These are phyloP conservation scores for Metschnikowia bowlesiae DNA, from an alignment of 805 yeast genomes.

Conservation along the genomic window DNA sequence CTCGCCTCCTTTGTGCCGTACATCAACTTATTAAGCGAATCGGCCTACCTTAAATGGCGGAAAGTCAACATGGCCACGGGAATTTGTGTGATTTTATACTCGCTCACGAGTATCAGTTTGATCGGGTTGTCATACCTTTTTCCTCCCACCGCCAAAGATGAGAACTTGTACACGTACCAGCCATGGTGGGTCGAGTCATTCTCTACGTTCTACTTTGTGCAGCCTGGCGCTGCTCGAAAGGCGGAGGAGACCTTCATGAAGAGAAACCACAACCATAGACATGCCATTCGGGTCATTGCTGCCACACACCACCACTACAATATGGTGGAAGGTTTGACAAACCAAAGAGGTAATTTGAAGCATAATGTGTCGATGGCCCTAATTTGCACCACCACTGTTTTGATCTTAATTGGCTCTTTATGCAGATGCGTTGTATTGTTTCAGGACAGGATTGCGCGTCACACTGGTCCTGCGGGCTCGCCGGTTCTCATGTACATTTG, in stretches of 20 bases:
- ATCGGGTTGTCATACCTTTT: slow-evolving; percentile 49
- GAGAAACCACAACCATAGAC: slow-evolving; percentile 44
- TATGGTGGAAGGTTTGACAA: slow-evolving; percentile 36
- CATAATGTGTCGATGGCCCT: slow-evolving; percentile 51
- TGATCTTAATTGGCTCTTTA: slow-evolving; percentile 48
- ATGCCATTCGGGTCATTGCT: slow-evolving; percentile 57
- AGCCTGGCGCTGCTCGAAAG: slow-evolving; percentile 45
- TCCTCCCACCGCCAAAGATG: slow-evolving; percentile 50
- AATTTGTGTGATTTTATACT: slow-evolving; percentile 39
- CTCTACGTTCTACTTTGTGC: slow-evolving; percentile 53
- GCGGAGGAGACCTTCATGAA: slow-evolving; percentile 46
- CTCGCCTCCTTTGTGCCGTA: slow-evolving; percentile 18
- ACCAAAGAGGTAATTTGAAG: slow-evolving; percentile 37
- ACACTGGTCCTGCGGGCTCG: slow-evolving; percentile 19
- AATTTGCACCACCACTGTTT: slow-evolving; percentile 42
- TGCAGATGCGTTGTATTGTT: slow-evolving; percentile 49
- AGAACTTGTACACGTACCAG: slow-evolving; percentile 54
- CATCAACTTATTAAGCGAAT: slow-evolving; percentile 11
- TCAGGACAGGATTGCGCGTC: slow-evolving; percentile 22
- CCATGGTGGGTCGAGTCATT: slow-evolving; percentile 79
- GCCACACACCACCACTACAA: slow-evolving; percentile 45
- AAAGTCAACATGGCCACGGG: slow-evolving; percentile 28
- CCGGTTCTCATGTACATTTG: slow-evolving; percentile 61
- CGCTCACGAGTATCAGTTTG: slow-evolving; percentile 48
- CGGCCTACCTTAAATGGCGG: slow-evolving; percentile 19